These are phyloP conservation scores for Amanita thiersii DNA, from an alignment of 768 basidiomycete genomes.

Conservation along the genomic window DNA sequence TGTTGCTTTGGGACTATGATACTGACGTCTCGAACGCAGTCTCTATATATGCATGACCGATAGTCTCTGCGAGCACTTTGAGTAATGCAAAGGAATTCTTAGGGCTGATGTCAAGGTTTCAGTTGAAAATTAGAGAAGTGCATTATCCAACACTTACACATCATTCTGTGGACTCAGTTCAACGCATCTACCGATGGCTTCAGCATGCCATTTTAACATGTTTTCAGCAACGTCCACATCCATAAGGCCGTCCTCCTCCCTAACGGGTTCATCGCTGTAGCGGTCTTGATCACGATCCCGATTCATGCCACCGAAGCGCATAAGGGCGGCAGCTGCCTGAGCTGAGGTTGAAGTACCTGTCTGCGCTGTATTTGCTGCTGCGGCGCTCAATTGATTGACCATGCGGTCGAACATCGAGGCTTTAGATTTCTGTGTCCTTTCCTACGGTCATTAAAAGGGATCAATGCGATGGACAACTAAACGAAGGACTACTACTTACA, in stretches of 20 bases:
- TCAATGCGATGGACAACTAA: conserved; percentile 3
- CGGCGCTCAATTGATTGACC: conserved; percentile 79
- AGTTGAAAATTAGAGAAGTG: not conserved
- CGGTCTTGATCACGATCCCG: conserved; percentile 42
- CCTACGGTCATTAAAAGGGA: conserved; percentile 20
- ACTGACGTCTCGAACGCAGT: conserved; percentile 88
- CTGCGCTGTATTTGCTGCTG: conserved; percentile 53
- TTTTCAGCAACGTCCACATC: conserved; percentile 73
- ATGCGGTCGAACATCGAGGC: conserved; percentile 84
- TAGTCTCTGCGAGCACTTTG: conserved; percentile 78
- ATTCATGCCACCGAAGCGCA: conserved; percentile 83
- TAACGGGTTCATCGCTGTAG: conserved; percentile 56
- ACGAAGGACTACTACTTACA: conserved; percentile 35
- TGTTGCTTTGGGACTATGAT: not conserved
- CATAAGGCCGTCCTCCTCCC: conserved; percentile 78
- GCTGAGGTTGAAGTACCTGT: conserved; percentile 63
- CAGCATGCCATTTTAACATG: conserved; percentile 97
- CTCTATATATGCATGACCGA: conserved; percentile 80
- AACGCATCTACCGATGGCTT: conserved; percentile 89
- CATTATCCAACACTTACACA: conserved; percentile 48
- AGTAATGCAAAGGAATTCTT: conserved; percentile 84
- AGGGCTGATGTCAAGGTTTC: conserved; percentile 40
- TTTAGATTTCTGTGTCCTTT: conserved; percentile 62
- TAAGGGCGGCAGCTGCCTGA: conserved; percentile 80
- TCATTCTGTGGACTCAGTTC: conserved; percentile 80